phyloP scores from a whole-genome alignment of 345 rosid species.

The Acer yangbiense region DNA sequence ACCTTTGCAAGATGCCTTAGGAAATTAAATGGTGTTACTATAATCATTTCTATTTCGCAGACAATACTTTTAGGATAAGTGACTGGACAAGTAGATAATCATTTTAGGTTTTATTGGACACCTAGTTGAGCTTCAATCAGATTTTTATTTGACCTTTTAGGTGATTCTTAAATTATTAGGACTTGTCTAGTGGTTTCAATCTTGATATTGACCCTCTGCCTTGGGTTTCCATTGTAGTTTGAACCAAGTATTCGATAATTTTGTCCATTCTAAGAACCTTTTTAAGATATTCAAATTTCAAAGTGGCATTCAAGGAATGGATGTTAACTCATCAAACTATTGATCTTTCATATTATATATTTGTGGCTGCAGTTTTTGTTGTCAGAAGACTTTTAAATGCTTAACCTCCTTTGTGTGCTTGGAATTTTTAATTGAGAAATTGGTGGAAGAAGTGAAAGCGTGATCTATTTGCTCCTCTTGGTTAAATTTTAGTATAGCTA shows the following conservation, averaged over 20 bases:
- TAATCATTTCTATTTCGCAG: neutral
- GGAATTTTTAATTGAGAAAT: neutral
- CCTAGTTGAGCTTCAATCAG: neutral
- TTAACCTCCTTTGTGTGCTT: neutral
- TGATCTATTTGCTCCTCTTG: neutral
- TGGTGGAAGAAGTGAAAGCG: neutral
- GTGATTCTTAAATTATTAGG: neutral
- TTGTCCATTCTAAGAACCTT: neutral
- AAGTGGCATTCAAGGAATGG: no score
- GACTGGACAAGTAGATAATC: neutral
- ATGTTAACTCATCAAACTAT: no score
- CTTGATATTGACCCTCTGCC: no score
- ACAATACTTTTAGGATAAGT: neutral
- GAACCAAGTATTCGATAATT: neutral
- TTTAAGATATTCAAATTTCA: no score
- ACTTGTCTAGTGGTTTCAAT: neutral
- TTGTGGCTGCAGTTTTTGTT: neutral
- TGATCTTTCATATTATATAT: neutral
- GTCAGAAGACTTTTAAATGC: neutral
- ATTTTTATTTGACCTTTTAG: neutral
- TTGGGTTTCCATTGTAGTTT: neutral
- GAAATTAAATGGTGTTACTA: neutral
- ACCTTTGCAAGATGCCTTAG: neutral
- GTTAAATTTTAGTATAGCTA: no score
- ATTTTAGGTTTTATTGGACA: neutral